phyloP scores from a whole-genome alignment of 129 eudicot genomes.

The Artemisia argyi region DNA sequence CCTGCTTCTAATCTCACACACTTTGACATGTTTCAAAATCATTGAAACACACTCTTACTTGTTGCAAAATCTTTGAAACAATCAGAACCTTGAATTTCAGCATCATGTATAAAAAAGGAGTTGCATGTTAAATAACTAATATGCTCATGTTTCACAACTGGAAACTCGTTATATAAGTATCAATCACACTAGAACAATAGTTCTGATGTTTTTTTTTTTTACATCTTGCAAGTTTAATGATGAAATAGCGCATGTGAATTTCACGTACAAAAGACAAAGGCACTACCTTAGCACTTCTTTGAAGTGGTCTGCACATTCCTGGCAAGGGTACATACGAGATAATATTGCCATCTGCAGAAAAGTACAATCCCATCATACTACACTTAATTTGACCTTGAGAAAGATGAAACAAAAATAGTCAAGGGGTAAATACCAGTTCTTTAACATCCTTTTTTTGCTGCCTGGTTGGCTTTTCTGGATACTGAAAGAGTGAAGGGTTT shows the following conservation, averaged over 20 bases:
- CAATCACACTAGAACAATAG: no score
- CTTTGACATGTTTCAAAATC: background rate
- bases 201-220: no score
- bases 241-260: no score
- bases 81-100: background rate
- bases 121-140: background rate
- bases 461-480: slow-evolving; percentile 93
- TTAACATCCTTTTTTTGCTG: slow-evolving; percentile 96
- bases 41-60: background rate
- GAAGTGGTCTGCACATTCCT: slow-evolving; percentile 99
- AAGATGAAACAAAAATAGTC: slow-evolving; percentile 1
- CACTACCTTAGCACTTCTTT: slow-evolving; percentile 83
- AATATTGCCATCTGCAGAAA: slow-evolving; percentile 84
- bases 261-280: background rate
- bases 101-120: background rate
- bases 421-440: slow-evolving; percentile 73
- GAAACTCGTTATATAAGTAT: no score
- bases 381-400: background rate
- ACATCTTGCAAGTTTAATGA: no score
- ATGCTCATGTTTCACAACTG: no score
- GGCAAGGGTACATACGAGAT: slow-evolving; percentile 95
- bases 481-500: slow-evolving; percentile 54
- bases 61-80: slow-evolving; percentile 7
- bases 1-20: background rate
- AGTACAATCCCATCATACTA: slow-evolving; percentile 1